These are phyloP conservation scores for Auxenochlorella pyrenoidosa DNA, from an alignment of 139 green algal species.

Conservation along the genomic window DNA sequence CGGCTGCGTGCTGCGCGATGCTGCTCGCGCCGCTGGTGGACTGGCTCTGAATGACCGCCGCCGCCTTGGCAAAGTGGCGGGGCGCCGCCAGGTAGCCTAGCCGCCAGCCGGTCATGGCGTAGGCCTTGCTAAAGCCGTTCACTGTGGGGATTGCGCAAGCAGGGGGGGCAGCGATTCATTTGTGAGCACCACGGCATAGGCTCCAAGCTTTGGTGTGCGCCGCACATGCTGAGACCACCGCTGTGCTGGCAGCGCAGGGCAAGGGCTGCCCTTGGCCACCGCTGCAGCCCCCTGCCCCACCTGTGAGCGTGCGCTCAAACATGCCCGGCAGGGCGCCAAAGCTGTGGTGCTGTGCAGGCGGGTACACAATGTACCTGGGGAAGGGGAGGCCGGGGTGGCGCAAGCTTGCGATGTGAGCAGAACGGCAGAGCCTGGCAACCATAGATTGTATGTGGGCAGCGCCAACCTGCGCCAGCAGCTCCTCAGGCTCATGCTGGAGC, in stretches of 20 bases:
- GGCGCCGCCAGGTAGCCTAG: constrained; percentile 98
- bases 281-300: neutral
- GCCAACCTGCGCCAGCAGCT: too few relatives aligned
- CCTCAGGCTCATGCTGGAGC: too few relatives aligned
- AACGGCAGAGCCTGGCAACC: neutral
- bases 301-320: constrained; percentile 92
- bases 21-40: constrained; percentile 83
- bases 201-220: too few relatives aligned
- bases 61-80: constrained; percentile 78
- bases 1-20: constrained; percentile 89
- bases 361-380: constrained; percentile 70
- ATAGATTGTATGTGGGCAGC: too few relatives aligned
- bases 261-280: too few relatives aligned
- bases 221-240: too few relatives aligned
- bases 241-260: too few relatives aligned
- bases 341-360: constrained; percentile 80
- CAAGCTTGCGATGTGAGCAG: neutral
- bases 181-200: neutral
- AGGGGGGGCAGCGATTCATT: too few relatives aligned
- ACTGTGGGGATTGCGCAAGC: constrained; percentile 51
- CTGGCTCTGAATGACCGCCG: constrained; percentile 91
- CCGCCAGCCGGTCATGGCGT: constrained; percentile 92
- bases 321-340: constrained; percentile 91
- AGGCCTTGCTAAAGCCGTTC: constrained; percentile 97
- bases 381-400: too few relatives aligned